phyloP scores from a whole-genome alignment of 2,329 filamentous ascomycete species.

The Atkinsonella hypoxylon region DNA sequence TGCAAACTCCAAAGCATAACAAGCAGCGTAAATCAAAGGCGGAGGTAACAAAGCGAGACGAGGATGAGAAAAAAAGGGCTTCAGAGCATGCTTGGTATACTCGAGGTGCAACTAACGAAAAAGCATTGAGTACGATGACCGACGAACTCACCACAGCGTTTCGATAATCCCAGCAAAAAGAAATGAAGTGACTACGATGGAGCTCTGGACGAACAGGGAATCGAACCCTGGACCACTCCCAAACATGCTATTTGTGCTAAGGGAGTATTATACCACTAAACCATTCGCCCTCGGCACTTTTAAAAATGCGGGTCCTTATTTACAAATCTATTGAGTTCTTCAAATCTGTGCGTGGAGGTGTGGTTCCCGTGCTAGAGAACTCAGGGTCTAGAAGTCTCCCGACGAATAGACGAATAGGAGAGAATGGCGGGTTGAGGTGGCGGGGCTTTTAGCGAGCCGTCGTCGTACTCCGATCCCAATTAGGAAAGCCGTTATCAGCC shows the following conservation, averaged over 20 bases:
- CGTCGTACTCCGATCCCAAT: not conserved
- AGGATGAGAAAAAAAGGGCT: too few relatives aligned
- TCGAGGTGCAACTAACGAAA: too few relatives aligned
- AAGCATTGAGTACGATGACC: too few relatives aligned
- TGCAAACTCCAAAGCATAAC: too few relatives aligned
- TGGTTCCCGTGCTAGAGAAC: not conserved
- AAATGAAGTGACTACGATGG: not conserved
- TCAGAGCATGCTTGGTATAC: too few relatives aligned
- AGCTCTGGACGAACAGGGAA: slow-evolving; percentile 12
- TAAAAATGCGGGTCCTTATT: rapidly evolving
- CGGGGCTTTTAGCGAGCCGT: not conserved
- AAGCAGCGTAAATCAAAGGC: too few relatives aligned
- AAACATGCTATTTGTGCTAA: slow-evolving; percentile 4
- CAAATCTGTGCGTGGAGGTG: not conserved
- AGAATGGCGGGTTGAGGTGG: not conserved
- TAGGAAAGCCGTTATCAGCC: not conserved
- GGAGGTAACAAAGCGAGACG: too few relatives aligned
- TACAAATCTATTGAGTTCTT: too few relatives aligned
- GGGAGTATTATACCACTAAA: slow-evolving; percentile 15
- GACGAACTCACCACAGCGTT: not conserved
- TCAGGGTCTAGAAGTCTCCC: not conserved
- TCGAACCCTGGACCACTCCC: slow-evolving; percentile 14
- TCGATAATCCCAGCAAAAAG: not conserved
- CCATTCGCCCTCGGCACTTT: slow-evolving; percentile 6
- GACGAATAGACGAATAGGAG: not conserved